These are phyloP conservation scores for Sphaerostilbella broomeana DNA, from an alignment of 2,329 filamentous ascomycete genomes.

Conservation along the genomic window DNA sequence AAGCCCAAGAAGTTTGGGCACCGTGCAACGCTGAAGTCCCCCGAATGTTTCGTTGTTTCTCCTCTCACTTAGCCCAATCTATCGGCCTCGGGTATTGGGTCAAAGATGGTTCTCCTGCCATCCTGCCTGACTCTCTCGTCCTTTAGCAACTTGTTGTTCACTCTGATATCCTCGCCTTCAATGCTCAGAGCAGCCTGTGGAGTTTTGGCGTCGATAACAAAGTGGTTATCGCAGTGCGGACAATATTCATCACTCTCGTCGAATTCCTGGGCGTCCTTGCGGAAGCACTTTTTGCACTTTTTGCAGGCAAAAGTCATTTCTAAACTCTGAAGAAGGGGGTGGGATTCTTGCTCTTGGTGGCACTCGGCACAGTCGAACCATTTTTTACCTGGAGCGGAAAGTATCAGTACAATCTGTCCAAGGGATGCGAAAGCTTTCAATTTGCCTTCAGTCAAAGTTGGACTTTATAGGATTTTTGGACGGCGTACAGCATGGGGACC, in stretches of 20 bases:
- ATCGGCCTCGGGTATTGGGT: conserved; percentile 67
- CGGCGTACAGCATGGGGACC: conserved; percentile 83
- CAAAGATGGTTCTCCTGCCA: conserved; percentile 61
- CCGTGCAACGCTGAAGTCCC: conserved; percentile 25
- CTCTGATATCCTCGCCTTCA: conserved; percentile 82
- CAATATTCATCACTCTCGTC: conserved; percentile 98
- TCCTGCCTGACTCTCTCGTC: conserved; percentile 69
- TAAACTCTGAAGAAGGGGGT: conserved; percentile 66
- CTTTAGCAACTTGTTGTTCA: conserved; percentile 86
- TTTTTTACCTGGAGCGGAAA: conserved; percentile 60
- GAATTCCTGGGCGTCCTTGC: conserved; percentile 86
- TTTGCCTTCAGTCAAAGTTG: neutral
- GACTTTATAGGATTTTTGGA: neutral
- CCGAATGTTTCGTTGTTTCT: conserved; percentile 4
- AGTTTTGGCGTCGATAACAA: conserved; percentile 80
- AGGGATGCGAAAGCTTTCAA: neutral
- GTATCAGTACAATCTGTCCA: conserved; percentile 9
- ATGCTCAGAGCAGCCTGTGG: conserved; percentile 78
- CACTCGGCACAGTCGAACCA: conserved; percentile 99
- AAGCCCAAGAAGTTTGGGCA: conserved; percentile 10
- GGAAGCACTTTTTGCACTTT: conserved; percentile 97
- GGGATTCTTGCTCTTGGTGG: conserved; percentile 73
- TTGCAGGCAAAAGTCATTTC: conserved; percentile 98
- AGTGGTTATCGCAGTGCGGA: conserved; percentile 98
- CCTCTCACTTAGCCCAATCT: conserved; percentile 57